Evolutionary conservation across 2,329 filamentous ascomycete species (phyloP).

Genomic region (Diaporthe velutina): DNA sequence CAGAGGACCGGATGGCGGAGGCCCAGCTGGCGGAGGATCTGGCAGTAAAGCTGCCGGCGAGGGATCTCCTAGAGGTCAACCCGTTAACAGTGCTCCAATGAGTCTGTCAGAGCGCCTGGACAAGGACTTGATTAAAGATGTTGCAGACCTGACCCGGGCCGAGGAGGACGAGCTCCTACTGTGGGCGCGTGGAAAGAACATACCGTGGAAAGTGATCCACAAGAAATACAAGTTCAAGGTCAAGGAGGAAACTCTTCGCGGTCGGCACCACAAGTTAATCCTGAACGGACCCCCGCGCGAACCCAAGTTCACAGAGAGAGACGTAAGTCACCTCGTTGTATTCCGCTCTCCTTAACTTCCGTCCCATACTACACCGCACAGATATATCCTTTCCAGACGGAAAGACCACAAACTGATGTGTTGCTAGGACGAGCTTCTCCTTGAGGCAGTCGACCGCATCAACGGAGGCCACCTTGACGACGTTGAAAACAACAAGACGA

Average conservation of each 20-base stretch:
- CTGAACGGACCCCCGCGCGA: not conserved
- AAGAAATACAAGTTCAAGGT: not conserved
- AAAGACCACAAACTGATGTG: not conserved
- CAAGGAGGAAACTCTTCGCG: not conserved
- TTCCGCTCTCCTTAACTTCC: not conserved
- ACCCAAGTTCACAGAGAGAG: not conserved
- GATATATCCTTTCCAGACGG: not conserved
- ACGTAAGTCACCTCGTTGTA: not conserved
- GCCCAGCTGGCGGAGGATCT: not conserved
- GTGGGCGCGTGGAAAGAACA: not conserved
- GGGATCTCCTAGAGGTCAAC: not conserved
- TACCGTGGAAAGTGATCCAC: not conserved
- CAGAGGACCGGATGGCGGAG: not conserved
- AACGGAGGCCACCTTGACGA: not conserved
- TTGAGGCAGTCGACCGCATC: not conserved
- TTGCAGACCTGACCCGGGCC: not conserved
- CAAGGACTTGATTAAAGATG: not conserved
- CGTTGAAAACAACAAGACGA: not conserved
- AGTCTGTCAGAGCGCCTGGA: not conserved
- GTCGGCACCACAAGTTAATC: not conserved
- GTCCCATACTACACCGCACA: too few relatives aligned
- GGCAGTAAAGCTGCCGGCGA: not conserved
- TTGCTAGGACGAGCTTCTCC: not conserved
- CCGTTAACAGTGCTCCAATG: not conserved
- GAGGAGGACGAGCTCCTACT: not conserved